Evolutionary conservation across 1,139 yeast species (phyloP), one percentile per base, ranked within the genome.

Genomic region (Kurtzmaniella quercitrusa): DNA sequence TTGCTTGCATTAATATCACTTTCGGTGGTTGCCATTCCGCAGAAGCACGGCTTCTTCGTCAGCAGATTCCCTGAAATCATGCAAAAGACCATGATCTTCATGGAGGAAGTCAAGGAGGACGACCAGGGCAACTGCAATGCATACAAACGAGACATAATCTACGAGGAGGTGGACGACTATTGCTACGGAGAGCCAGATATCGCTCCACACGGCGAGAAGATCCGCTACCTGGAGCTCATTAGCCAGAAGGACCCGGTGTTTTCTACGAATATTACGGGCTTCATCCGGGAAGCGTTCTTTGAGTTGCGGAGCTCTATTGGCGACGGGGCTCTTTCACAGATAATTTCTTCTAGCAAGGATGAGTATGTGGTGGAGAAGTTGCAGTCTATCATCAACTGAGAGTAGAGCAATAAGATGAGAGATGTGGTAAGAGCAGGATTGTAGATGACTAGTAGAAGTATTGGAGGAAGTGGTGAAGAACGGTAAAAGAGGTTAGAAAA

Each of bases 51-150:
- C 57, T 43, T 68, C 61, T 48, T 73, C 63, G 38, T 54, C 48
- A 52, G 56, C 34, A 45, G 48, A 14, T 51, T 75, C 46, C 59
- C 62, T 2, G 62, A 71, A 3, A 64, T 83, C 16, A 60, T 82
- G 6, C 72, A 81, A 19, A 63, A 79, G 29, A 69, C 85, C 63
- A 73, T 85, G 10, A 75, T 75, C 44, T 71, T 85, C 48, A 59
- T 86, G 43, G 96, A 89, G 54, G 96, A 89, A 56, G 72, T 85
- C 11, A 81, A 83, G 45, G 95, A 87, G 52, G 62, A 70, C 7
- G 63, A 55, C 12, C 66, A 68, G 14, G 91, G 91, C 0, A 79
- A 75, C 42, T 80, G 88, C 52, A 79, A 73, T 41, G 77, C 72
- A n/a, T 85, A 85, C 55, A 81, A 79, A 49, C 73, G 73, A 40